Percentiles rank a stretch among this genome's conserved stretches.
Conservation (phyloP, 768 basidiomycete species). For the Russula foetens region DNA sequence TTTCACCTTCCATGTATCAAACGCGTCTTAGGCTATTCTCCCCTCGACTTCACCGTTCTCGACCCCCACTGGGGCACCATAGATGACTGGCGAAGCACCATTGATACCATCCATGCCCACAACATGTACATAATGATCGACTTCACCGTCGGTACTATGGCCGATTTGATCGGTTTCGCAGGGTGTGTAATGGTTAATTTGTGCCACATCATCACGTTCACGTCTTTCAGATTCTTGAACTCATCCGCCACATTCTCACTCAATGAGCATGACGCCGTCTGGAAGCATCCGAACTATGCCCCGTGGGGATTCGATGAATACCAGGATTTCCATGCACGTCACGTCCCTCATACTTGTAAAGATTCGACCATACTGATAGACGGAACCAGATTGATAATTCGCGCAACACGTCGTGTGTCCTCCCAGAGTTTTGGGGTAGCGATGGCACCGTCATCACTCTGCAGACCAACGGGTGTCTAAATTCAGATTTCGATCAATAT, state of each 20-base stretch:
- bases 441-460: conserved; percentile 55
- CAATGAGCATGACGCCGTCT: conserved; percentile 62
- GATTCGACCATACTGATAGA: not conserved
- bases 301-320: conserved; percentile 88
- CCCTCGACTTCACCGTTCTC: conserved; percentile 81
- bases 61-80: conserved; percentile 92
- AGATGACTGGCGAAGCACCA: conserved; percentile 65
- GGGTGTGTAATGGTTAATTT: conserved; percentile 44
- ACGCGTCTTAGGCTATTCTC: conserved; percentile 67
- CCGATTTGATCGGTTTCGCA: conserved; percentile 77
- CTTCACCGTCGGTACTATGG: conserved; percentile 92
- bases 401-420: conserved; percentile 63
- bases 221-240: conserved; percentile 56
- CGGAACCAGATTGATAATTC: conserved; percentile 48
- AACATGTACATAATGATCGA: conserved; percentile 92
- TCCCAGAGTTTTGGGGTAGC: conserved; percentile 78
- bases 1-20: conserved; percentile 1
- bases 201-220: conserved; percentile 8
- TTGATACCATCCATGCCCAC: conserved; percentile 68
- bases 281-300: conserved; percentile 65
- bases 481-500: conserved; percentile 89
- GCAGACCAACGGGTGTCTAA: conserved; percentile 61
- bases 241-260: conserved; percentile 70
- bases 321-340: conserved; percentile 63
- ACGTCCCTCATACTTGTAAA: conserved; percentile 3